A percentile compares a stretch with the other conserved stretches of the same genome.
Conservation (phyloP, 768 basidiomycete genomes). For the Amanita rubescens region DNA sequence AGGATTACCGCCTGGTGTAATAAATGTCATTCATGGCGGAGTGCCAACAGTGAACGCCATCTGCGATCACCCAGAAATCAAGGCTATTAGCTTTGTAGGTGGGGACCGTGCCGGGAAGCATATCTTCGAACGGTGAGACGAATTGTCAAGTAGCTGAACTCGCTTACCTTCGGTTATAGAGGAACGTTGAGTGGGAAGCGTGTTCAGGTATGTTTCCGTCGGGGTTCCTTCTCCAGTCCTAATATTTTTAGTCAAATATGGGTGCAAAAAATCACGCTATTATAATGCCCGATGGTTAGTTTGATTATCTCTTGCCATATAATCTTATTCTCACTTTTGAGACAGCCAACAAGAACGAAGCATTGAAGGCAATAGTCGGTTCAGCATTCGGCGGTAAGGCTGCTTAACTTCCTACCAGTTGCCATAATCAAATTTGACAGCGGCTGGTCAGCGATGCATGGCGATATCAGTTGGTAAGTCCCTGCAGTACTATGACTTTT, state of each 20-base stretch:
- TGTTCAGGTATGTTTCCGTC: constrained; percentile 48
- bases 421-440: constrained; percentile 28
- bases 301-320: not conserved
- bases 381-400: constrained; percentile 83
- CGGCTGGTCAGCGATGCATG: constrained; percentile 98
- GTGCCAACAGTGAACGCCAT: constrained; percentile 89
- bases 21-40: constrained; percentile 89
- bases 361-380: constrained; percentile 87
- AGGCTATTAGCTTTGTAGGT: constrained; percentile 94
- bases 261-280: constrained; percentile 98
- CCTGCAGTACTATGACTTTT: not conserved
- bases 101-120: constrained; percentile 90
- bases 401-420: not conserved
- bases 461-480: constrained; percentile 80
- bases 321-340: not conserved
- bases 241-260: constrained; percentile 38
- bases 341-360: constrained; percentile 83
- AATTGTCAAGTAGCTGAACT: not conserved
- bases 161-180: constrained; percentile 27
- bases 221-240: not conserved
- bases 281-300: constrained; percentile 85
- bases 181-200: constrained; percentile 85
- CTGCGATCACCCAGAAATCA: constrained; percentile 87
- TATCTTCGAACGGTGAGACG: constrained; percentile 74
- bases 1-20: constrained; percentile 81